phyloP scores from a whole-genome alignment of 2,329 filamentous ascomycete genomes.

The Arthrobotrys pseudoclavata region DNA sequence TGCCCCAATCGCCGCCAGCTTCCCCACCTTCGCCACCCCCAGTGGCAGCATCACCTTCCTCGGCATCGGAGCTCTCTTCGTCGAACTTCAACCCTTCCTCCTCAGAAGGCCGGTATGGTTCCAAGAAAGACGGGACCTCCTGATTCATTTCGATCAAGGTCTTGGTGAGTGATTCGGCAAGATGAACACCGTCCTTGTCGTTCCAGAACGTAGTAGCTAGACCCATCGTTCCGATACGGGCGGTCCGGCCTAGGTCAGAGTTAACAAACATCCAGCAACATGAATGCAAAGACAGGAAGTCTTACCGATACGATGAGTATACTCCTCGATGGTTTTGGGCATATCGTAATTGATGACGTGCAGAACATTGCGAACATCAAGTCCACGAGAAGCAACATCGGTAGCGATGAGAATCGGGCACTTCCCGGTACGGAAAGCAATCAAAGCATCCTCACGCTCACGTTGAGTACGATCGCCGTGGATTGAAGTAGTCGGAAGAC shows the following conservation, averaged over 20 bases:
- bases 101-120: conserved; percentile 69
- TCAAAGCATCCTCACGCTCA: conserved; percentile 93
- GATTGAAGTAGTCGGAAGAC: conserved; percentile 86
- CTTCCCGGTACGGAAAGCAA: conserved; percentile 79
- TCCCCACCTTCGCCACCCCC: conserved; percentile 54
- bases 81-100: conserved; percentile 68
- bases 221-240: conserved; percentile 88
- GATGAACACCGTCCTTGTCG: conserved; percentile 68
- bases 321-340: conserved; percentile 92
- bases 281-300: conserved; percentile 20
- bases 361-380: conserved; percentile 87
- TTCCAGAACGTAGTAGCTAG: conserved; percentile 93
- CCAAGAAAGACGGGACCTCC: conserved; percentile 83
- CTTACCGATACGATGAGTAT: conserved; percentile 91
- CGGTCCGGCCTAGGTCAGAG: conserved; percentile 79
- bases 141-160: conserved; percentile 85
- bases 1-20: conserved; percentile 16
- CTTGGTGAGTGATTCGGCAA: conserved; percentile 82
- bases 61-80: conserved; percentile 70
- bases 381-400: conserved; percentile 85
- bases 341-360: conserved; percentile 96
- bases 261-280: not conserved
- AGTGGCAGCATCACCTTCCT: conserved; percentile 64
- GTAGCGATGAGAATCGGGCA: conserved; percentile 87
- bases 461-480: conserved; percentile 87